These are phyloP conservation scores for Leishmania martiniquensis DNA, from an alignment of 208 protist species.

Conservation along the genomic window DNA sequence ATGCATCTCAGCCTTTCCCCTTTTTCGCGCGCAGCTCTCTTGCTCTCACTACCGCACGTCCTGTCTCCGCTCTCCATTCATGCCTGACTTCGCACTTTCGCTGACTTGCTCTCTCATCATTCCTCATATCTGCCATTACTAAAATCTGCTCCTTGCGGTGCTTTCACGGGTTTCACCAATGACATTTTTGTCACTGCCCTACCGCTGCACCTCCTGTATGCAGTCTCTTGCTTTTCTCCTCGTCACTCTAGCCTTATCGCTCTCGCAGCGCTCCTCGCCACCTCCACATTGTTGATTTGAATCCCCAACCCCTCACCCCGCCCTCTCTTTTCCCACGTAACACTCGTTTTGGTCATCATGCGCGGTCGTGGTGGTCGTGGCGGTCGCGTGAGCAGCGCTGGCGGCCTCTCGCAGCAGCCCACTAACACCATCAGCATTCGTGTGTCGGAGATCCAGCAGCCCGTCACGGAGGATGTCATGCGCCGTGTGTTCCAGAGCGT, in stretches of 20 bases:
- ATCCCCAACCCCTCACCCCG: not conserved
- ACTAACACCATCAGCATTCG: slow-evolving; percentile 78
- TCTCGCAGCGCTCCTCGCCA: not conserved
- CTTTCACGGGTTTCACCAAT: not conserved
- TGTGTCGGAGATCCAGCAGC: slow-evolving; percentile 75
- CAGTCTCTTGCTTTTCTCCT: not conserved
- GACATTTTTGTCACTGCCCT: not conserved
- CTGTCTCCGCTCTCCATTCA: not conserved
- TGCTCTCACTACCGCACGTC: not conserved
- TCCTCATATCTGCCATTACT: not conserved
- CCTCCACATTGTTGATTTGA: not conserved
- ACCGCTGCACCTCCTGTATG: not conserved
- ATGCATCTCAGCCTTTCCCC: not conserved
- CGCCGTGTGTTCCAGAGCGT: slow-evolving; percentile 85
- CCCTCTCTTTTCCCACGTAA: not conserved
- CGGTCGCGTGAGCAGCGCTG: slow-evolving; percentile 38
- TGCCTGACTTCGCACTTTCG: not conserved
- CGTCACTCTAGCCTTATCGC: not conserved
- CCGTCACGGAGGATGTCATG: slow-evolving; percentile 88
- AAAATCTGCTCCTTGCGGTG: not conserved
- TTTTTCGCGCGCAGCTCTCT: not conserved
- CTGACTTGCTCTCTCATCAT: not conserved
- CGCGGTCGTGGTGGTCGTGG: slow-evolving; percentile 41
- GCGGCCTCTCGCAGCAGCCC: slow-evolving; percentile 30
- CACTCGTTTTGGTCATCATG: slow-evolving; percentile 16